Conservation (phyloP, 2,329 filamentous ascomycete genomes). For the Aureobasidium sp. region DNA sequence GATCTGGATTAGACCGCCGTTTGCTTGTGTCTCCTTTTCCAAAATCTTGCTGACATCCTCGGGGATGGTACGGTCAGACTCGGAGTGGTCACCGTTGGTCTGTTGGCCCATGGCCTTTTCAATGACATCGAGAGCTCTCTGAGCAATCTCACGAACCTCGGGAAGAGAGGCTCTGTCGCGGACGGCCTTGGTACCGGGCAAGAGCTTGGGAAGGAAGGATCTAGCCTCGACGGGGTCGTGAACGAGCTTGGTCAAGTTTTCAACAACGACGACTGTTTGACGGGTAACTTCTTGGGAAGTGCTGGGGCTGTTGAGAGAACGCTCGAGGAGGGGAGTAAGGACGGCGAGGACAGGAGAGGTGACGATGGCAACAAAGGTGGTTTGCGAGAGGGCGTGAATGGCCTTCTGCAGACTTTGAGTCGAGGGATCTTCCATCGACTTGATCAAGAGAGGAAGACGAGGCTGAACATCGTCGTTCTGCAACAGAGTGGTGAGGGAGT, state of each 20-base stretch:
- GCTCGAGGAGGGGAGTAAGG: constrained; percentile 87
- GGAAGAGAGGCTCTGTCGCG: constrained; percentile 82
- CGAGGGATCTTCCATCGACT: constrained; percentile 91
- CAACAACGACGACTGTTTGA: constrained; percentile 91
- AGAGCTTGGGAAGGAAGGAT: constrained; percentile 88
- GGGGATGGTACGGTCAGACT: constrained; percentile 55
- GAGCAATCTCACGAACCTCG: constrained; percentile 85
- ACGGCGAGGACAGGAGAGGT: constrained; percentile 92
- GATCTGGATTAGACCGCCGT: constrained; percentile 53
- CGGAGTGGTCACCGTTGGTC: constrained; percentile 43
- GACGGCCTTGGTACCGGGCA: constrained; percentile 86
- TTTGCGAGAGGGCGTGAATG: constrained; percentile 92
- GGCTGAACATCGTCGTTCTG: constrained; percentile 96
- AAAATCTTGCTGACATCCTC: constrained; percentile 69
- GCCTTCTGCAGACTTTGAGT: constrained; percentile 84
- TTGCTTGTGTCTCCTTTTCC: constrained; percentile 65
- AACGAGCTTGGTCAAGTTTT: constrained; percentile 97
- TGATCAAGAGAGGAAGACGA: constrained; percentile 82
- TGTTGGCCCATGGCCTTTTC: constrained; percentile 78
- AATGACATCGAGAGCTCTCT: constrained; percentile 75
- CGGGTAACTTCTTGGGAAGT: constrained; percentile 91
- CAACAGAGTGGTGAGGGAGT: constrained; percentile 75
- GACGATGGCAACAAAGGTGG: constrained; percentile 95
- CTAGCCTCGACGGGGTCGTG: constrained; percentile 92
- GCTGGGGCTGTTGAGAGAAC: constrained; percentile 81